Evolutionary conservation across 495 filamentous ascomycete genomes (phyloP).

Genomic region (Aspergillus coremiiformis): DNA sequence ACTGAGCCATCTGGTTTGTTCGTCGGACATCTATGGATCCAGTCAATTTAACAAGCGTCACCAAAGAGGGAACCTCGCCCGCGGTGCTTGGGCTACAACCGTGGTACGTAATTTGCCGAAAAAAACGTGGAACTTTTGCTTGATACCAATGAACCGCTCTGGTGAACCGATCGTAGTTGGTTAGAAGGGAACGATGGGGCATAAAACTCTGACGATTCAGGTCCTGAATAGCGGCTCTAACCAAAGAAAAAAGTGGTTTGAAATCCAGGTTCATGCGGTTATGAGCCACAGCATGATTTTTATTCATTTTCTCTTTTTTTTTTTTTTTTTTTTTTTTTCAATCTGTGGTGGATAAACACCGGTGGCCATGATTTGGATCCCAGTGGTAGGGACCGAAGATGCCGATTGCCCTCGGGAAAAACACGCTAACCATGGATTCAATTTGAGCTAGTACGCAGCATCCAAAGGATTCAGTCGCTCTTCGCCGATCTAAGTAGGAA

Average conservation of each 20-base stretch:
- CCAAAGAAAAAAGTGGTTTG: not conserved
- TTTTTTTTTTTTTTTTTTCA: not conserved
- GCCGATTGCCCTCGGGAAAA: not conserved
- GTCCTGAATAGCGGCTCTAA: not conserved
- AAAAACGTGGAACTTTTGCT: not conserved
- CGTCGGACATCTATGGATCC: slow-evolving; percentile 1
- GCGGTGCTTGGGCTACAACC: not conserved
- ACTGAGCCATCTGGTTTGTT: not conserved
- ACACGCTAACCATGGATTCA: not conserved
- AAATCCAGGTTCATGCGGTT: not conserved
- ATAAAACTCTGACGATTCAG: not conserved
- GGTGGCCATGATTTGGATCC: not conserved
- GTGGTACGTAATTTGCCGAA: not conserved
- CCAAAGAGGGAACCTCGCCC: not conserved
- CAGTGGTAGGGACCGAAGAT: not conserved
- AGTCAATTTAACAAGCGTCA: not conserved
- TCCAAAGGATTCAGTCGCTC: not conserved
- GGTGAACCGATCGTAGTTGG: slow-evolving; percentile 5
- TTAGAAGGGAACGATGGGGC: slow-evolving; percentile 3
- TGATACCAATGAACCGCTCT: not conserved
- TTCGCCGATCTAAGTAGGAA: not conserved
- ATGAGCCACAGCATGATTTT: not conserved
- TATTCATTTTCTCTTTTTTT: not conserved
- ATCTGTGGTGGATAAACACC: not conserved
- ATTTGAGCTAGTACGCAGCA: too few species aligned